Conservation (phyloP, 1,284 basidiomycete genomes). For the Stygiomarasmius scandens region DNA sequence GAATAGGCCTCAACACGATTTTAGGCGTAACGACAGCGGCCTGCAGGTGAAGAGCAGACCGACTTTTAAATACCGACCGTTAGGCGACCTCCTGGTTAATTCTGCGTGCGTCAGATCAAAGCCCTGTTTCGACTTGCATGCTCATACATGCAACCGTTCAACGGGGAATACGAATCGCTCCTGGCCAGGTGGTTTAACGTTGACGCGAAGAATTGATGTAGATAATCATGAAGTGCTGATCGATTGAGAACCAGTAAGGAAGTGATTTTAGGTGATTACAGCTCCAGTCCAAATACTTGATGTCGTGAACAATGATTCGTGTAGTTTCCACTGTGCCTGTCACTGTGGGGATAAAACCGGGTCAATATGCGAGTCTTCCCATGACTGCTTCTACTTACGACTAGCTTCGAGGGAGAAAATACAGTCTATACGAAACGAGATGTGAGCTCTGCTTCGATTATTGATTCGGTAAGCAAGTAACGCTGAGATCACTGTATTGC, state of each 20-base stretch:
- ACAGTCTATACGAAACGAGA: slow-evolving; percentile 43
- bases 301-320: slow-evolving; percentile 29
- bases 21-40: slow-evolving; percentile 33
- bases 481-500: slow-evolving; percentile 32
- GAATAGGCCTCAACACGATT: slow-evolving; percentile 9
- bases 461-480: not conserved
- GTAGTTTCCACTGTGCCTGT: slow-evolving; percentile 36
- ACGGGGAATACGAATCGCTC: slow-evolving; percentile 38
- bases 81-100: not conserved
- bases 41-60: slow-evolving; percentile 28
- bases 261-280: not conserved
- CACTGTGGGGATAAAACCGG: slow-evolving; percentile 32
- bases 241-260: slow-evolving; percentile 35
- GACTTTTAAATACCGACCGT: not conserved
- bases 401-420: no score
- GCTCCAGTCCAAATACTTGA: not conserved
- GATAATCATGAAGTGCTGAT: slow-evolving; percentile 34
- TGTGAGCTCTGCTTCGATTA: slow-evolving; percentile 25
- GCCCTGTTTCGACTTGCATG: slow-evolving; percentile 45
- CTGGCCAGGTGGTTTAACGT: slow-evolving; percentile 41
- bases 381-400: slow-evolving; percentile 1
- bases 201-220: slow-evolving; percentile 33
- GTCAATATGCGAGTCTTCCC: slow-evolving; percentile 40
- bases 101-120: no score
- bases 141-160: slow-evolving; percentile 44